phyloP scores from a whole-genome alignment of 441 rosid genomes.

The Erodium texanum region DNA sequence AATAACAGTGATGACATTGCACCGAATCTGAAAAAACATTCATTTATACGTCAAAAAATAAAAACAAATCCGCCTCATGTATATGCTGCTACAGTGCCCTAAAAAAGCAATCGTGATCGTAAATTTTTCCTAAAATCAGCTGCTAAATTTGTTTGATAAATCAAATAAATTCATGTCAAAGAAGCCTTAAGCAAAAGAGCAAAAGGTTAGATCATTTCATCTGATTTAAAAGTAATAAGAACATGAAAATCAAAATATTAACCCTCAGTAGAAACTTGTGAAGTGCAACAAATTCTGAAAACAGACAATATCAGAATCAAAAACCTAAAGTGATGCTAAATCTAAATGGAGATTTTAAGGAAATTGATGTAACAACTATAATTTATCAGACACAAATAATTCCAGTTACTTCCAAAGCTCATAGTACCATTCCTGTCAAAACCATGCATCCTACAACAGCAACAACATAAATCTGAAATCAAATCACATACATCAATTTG shows the following conservation, averaged over 20 bases:
- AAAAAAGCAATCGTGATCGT: no score
- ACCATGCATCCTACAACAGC: slow-evolving; percentile 52
- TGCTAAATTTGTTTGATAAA: no score
- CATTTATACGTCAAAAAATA: neutral
- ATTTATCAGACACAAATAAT: neutral
- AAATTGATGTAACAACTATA: neutral
- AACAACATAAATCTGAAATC: neutral
- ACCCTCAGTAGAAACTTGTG: slow-evolving; percentile 63
- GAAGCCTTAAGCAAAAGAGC: neutral
- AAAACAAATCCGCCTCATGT: neutral
- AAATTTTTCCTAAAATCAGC: no score
- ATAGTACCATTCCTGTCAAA: slow-evolving; percentile 59
- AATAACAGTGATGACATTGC: slow-evolving; percentile 1
- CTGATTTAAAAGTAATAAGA: no score
- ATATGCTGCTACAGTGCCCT: neutral
- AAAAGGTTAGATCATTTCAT: no score
- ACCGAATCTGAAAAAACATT: neutral
- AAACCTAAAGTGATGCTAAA: neutral
- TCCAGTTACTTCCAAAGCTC: slow-evolving; percentile 45
- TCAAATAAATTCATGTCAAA: no score
- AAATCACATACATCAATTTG: neutral
- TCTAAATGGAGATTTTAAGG: neutral
- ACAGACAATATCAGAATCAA: neutral
- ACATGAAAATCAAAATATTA: slow-evolving; percentile 10
- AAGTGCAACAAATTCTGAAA: slow-evolving; percentile 55